A percentile compares a stretch with the other conserved stretches of the same genome.
Conservation (phyloP, 2,329 filamentous ascomycete species). For the Hymenoscyphus linearis region DNA sequence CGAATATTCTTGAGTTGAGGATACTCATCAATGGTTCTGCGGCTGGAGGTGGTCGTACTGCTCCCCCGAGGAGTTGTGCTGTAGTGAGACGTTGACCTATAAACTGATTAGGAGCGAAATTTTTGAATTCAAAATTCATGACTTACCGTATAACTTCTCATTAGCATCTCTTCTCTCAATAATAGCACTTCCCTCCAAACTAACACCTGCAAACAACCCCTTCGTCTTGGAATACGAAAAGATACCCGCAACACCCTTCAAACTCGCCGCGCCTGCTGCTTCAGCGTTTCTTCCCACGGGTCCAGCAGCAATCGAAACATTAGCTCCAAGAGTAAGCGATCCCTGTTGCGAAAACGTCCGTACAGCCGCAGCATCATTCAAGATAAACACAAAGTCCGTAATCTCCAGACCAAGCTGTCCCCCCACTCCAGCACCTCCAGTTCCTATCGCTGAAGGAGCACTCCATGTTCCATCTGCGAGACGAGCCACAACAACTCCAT, state of each 20-base stretch:
- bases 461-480: constrained; percentile 75
- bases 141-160: constrained; percentile 74
- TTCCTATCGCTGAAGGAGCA: constrained; percentile 75
- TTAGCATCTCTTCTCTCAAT: constrained; percentile 96
- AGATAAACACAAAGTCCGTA: constrained; percentile 95
- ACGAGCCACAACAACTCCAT: constrained; percentile 74
- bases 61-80: constrained; percentile 72
- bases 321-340: constrained; percentile 87
- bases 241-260: constrained; percentile 83
- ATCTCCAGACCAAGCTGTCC: constrained; percentile 84
- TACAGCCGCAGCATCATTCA: constrained; percentile 86
- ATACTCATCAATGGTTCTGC: constrained; percentile 81
- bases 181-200: constrained; percentile 85
- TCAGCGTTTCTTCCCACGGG: constrained; percentile 93
- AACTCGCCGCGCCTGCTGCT: constrained; percentile 86
- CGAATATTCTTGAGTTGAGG: constrained; percentile 80
- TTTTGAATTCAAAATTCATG: too few relatives aligned
- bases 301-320: constrained; percentile 91
- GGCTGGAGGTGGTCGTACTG: constrained; percentile 70
- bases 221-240: constrained; percentile 99
- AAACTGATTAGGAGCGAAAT: too few relatives aligned
- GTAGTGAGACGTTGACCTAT: constrained; percentile 67
- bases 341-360: constrained; percentile 91
- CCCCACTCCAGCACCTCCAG: constrained; percentile 75
- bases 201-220: constrained; percentile 92